phyloP scores from a whole-genome alignment of 2,329 filamentous ascomycete species.

The Neocatenulostroma microsporum region DNA sequence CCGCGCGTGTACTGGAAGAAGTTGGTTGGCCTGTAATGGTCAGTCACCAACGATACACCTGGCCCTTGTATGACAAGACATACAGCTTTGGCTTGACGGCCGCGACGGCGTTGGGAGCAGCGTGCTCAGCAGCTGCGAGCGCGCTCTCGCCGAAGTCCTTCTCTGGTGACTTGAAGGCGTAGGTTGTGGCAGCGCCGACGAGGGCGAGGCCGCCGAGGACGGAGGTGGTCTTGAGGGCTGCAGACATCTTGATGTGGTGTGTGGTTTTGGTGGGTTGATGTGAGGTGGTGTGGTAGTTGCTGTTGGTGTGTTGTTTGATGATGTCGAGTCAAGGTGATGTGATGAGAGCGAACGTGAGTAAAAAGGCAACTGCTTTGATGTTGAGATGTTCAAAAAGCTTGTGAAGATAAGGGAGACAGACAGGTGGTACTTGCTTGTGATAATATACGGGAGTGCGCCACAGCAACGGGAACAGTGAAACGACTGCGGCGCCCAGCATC shows the following conservation, averaged over 20 bases:
- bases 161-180: slow-evolving; percentile 9
- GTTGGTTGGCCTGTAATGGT: slow-evolving; percentile 11
- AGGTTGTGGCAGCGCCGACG: slow-evolving; percentile 10
- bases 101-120: slow-evolving; percentile 3
- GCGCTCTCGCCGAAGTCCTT: slow-evolving; percentile 15
- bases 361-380: no score
- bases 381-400: no score
- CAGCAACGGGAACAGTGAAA: no score
- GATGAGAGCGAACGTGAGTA: no score
- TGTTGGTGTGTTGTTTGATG: neutral
- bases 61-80: neutral
- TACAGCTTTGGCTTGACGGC: slow-evolving; percentile 13
- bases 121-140: slow-evolving; percentile 14
- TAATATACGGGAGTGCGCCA: no score
- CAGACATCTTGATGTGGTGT: slow-evolving; percentile 11
- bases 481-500: no score
- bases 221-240: slow-evolving; percentile 10
- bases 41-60: neutral
- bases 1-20: slow-evolving; percentile 17
- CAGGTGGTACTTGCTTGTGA: no score
- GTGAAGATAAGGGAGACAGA: no score
- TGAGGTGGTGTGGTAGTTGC: neutral
- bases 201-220: slow-evolving; percentile 13
- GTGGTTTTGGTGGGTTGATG: neutral
- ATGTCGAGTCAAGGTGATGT: no score